Evolutionary conservation across 306 rosid species (phyloP).

Genomic region (Rosa lucieae): DNA sequence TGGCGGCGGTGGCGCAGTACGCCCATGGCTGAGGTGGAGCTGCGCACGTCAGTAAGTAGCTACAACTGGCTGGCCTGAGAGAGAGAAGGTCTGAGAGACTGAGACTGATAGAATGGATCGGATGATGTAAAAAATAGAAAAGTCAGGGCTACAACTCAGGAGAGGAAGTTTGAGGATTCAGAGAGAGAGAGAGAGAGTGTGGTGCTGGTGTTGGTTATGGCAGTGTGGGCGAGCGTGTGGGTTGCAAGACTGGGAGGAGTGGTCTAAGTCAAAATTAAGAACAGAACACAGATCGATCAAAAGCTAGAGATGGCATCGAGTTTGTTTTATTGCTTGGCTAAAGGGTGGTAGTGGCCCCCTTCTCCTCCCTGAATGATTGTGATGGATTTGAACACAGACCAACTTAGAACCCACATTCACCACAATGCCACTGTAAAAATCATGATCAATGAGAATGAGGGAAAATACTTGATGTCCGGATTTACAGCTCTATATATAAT

Average conservation of each 20-base stretch:
- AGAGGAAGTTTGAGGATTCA: not conserved
- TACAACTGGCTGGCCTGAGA: not conserved
- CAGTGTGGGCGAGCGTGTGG: conserved; percentile 34
- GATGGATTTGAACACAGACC: conserved; percentile 14
- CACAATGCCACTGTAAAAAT: not conserved
- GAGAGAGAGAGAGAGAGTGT: conserved; percentile 16
- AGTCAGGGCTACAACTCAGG: not conserved
- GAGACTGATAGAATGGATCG: not conserved
- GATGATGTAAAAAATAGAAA: not conserved
- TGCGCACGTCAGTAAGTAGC: conserved; percentile 26
- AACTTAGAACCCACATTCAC: not conserved
- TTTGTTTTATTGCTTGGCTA: conserved; percentile 39
- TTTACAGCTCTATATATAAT: not conserved
- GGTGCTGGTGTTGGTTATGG: conserved; percentile 12
- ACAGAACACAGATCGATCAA: conserved; percentile 26
- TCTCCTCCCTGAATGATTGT: conserved; percentile 36
- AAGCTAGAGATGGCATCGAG: conserved; percentile 6
- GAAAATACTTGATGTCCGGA: not conserved
- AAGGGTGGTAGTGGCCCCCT: conserved; percentile 28
- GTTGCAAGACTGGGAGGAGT: conserved; percentile 2
- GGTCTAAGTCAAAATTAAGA: conserved; percentile 47
- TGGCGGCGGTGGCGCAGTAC: conserved; percentile 38
- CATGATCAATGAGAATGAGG: not conserved
- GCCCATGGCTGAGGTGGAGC: conserved; percentile 52
- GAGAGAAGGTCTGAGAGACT: not conserved